Percentiles rank a stretch among this genome's conserved stretches.
Conservation (phyloP, 805 yeast genomes). For the Zygoascus biomembranicola region DNA sequence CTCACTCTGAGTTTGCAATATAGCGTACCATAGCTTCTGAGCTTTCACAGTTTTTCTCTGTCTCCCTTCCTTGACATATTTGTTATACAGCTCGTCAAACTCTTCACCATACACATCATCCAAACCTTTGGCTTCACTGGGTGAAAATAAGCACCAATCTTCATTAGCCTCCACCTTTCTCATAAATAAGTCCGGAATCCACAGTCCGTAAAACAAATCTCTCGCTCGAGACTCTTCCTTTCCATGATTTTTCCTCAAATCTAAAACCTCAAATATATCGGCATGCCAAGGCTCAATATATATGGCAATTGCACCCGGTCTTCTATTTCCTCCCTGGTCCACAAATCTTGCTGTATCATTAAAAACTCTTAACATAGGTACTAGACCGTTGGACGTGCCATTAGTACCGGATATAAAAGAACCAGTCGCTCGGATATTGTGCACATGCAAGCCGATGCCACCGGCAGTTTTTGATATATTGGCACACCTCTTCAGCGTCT, state of each 20-base stretch:
- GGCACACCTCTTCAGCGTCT: slow-evolving; percentile 81
- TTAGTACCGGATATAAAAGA: slow-evolving; percentile 85
- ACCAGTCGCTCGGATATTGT: slow-evolving; percentile 80
- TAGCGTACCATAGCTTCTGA: slow-evolving; percentile 84
- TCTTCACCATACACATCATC: slow-evolving; percentile 78
- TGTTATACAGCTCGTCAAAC: slow-evolving; percentile 60
- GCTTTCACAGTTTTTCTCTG: slow-evolving; percentile 66
- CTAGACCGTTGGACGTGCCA: slow-evolving; percentile 85
- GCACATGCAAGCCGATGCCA: slow-evolving; percentile 87
- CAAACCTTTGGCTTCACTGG: slow-evolving; percentile 81
- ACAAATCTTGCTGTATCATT: slow-evolving; percentile 95
- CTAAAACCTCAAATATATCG: slow-evolving; percentile 79
- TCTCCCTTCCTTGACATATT: slow-evolving; percentile 63
- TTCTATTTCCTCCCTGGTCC: slow-evolving; percentile 96
- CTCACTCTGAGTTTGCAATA: slow-evolving; percentile 87
- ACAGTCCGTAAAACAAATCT: slow-evolving; percentile 84
- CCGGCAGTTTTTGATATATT: slow-evolving; percentile 91
- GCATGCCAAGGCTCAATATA: slow-evolving; percentile 97
- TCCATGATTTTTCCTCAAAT: slow-evolving; percentile 87
- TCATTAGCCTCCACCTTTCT: slow-evolving; percentile 68
- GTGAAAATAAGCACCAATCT: slow-evolving; percentile 87
- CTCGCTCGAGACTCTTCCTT: slow-evolving; percentile 91
- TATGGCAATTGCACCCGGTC: slow-evolving; percentile 96
- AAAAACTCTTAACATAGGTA: slow-evolving; percentile 94
- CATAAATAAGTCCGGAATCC: slow-evolving; percentile 96